Evolutionary conservation across 306 rosid species (phyloP).

Genomic region (Begonia peltatifolia): DNA sequence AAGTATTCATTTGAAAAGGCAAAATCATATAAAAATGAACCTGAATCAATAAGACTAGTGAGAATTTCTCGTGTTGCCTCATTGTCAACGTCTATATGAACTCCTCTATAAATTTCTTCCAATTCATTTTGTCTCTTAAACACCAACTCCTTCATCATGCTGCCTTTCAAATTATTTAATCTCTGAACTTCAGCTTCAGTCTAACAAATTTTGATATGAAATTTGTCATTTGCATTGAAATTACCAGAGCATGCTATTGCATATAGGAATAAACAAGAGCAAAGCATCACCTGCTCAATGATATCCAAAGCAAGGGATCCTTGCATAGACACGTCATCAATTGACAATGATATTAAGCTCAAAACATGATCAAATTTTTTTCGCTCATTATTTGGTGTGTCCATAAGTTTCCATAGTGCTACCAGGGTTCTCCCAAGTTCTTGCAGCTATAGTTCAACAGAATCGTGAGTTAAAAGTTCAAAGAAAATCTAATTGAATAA

Average conservation of each 20-base stretch:
- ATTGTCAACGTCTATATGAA: constrained; percentile 71
- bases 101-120: constrained; percentile 68
- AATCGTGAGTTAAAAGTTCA: too few species aligned
- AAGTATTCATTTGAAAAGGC: background rate
- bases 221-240: background rate
- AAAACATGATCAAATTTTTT: constrained; percentile 47
- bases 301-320: constrained; percentile 58
- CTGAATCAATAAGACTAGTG: constrained; percentile 55
- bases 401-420: constrained; percentile 80
- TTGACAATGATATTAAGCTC: constrained; percentile 44
- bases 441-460: constrained; percentile 33
- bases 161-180: constrained; percentile 57
- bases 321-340: constrained; percentile 47
- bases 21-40: constrained; percentile 18
- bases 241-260: background rate
- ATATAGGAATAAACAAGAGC: too few species aligned
- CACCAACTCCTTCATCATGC: constrained; percentile 71
- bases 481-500: too few species aligned
- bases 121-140: constrained; percentile 77
- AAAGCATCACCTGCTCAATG: constrained; percentile 49
- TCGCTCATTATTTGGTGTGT: constrained; percentile 43
- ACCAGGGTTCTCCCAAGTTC: constrained; percentile 34
- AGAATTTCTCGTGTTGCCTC: constrained; percentile 54
- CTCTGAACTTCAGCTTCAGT: constrained; percentile 55
- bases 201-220: constrained; percentile 12